Percentiles rank a stretch among this genome's conserved stretches.
Conservation (phyloP, 2,329 filamentous ascomycete genomes). For the Phyllosticta citribraziliensis region DNA sequence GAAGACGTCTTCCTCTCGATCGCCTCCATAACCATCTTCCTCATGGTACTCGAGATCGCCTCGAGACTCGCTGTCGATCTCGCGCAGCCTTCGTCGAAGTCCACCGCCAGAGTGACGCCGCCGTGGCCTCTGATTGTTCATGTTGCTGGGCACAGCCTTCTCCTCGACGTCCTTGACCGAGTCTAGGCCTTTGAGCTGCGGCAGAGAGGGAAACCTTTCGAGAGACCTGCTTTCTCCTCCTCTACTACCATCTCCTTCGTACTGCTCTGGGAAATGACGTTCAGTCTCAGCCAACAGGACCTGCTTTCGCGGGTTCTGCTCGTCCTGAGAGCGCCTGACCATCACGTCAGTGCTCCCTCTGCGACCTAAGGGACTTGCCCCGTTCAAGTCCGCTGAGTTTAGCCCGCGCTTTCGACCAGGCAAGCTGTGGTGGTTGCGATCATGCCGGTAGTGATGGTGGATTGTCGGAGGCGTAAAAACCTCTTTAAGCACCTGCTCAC, state of each 20-base stretch:
- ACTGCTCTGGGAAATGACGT: slow-evolving; percentile 14
- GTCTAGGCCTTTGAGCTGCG: slow-evolving; percentile 14
- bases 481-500: slow-evolving; percentile 86
- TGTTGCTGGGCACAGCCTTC: slow-evolving; percentile 16
- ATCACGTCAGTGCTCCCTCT: slow-evolving; percentile 31
- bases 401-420: slow-evolving; percentile 3
- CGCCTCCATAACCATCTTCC: slow-evolving; percentile 75
- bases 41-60: slow-evolving; percentile 88
- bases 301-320: slow-evolving; percentile 25
- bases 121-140: slow-evolving; percentile 25
- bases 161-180: slow-evolving; percentile 16
- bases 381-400: not conserved
- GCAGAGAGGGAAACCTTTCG: slow-evolving; percentile 8
- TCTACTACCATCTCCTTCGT: not conserved
- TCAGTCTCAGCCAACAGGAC: slow-evolving; percentile 33
- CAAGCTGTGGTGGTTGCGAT: slow-evolving; percentile 24
- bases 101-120: slow-evolving; percentile 83
- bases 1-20: slow-evolving; percentile 63
- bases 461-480: slow-evolving; percentile 81
- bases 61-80: slow-evolving; percentile 53
- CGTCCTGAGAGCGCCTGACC: not conserved
- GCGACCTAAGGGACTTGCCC: slow-evolving; percentile 18
- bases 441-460: slow-evolving; percentile 60
- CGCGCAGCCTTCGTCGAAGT: slow-evolving; percentile 59
- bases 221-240: slow-evolving; percentile 8